A percentile compares a stretch with the other conserved stretches of the same genome.
Conservation (phyloP, 805 yeast genomes). For the Spathaspora sp. region DNA sequence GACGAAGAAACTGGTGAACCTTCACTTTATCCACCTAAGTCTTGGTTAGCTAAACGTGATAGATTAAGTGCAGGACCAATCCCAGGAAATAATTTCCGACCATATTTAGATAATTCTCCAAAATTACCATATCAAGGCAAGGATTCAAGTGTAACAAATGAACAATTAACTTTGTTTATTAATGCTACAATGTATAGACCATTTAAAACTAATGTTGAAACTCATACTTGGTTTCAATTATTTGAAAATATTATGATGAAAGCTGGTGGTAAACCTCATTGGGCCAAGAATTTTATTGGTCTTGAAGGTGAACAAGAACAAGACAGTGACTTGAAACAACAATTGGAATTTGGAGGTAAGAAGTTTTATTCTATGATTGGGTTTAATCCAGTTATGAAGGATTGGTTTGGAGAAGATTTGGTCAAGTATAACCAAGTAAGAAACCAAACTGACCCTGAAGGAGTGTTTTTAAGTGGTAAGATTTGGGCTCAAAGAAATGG, state of each 20-base stretch:
- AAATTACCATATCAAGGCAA: conserved; percentile 50
- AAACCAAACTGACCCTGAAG: conserved; percentile 70
- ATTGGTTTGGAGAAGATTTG: conserved; percentile 80
- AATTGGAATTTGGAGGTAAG: conserved; percentile 37
- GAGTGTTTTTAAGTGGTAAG: conserved; percentile 72
- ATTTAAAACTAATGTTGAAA: conserved; percentile 69
- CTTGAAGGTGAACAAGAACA: conserved; percentile 33
- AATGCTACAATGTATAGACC: conserved; percentile 97
- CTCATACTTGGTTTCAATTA: conserved; percentile 75
- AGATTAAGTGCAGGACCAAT: conserved; percentile 69
- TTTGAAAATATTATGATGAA: conserved; percentile 76
- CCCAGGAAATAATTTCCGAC: conserved; percentile 79
- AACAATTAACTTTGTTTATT: conserved; percentile 78
- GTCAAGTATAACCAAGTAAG: conserved; percentile 59
- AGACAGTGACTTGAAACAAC: conserved; percentile 38
- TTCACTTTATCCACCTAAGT: conserved; percentile 38
- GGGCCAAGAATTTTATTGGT: conserved; percentile 96
- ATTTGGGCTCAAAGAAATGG: conserved; percentile 86
- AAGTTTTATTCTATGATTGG: conserved; percentile 77
- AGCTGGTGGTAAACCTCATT: conserved; percentile 92
- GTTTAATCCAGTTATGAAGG: conserved; percentile 59
- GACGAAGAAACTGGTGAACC: conserved; percentile 33
- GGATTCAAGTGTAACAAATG: conserved; percentile 51
- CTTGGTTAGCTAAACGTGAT: conserved; percentile 52
- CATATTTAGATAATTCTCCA: conserved; percentile 81